Base-by-base conservation (phyloP, 2,329 filamentous ascomycete genomes). In the Pseudogymnoascus sp. region DNA sequence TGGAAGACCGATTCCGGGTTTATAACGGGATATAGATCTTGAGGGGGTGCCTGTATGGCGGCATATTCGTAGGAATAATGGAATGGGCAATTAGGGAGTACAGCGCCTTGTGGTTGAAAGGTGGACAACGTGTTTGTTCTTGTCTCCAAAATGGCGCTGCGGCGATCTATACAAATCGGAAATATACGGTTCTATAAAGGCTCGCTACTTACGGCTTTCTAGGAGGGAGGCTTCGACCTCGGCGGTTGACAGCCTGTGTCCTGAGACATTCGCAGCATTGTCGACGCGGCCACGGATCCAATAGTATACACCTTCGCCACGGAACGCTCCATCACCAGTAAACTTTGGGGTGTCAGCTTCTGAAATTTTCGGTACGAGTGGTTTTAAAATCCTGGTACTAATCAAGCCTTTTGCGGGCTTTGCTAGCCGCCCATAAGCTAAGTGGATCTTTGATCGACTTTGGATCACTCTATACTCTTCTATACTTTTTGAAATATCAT, bases 241-340 rank as follows among this genome's bases (percentile, higher is more conserved):
- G 35, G 95, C 93, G 9, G 95, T 99, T 15, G 93, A 97, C 67
- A 99, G 83, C 76, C 95, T 89, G 78, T 99, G 95, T 28, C 95
- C 95, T 70, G 90, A 95, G 67, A 99, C 95, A 77, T 99, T 99
- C 76, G 99, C 93, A 44, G 99, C 95, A 72, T 99, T 95, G 74
- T 99, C 95, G 62, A 99, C 95, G 76, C 95, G 92, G 69, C 95
- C 95, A 67, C 95, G 91, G 75, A 99, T 99, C 95, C 95, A 99
- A 86, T 97, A 99, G 82, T 97, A 99, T 64, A 95, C 95, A 72
- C 99, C 95, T 78, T 96, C 90, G 76, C 99, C 95, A 74, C 95
- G 90, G 65, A 90, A 95, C 63, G 95, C 95, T 74, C 95, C 95
- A 74, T 99, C 95, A 64, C 90, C 90, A 15, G 91, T 95, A 79